Evolutionary conservation across 805 yeast species (phyloP).

Genomic region (Teunomyces stri): DNA sequence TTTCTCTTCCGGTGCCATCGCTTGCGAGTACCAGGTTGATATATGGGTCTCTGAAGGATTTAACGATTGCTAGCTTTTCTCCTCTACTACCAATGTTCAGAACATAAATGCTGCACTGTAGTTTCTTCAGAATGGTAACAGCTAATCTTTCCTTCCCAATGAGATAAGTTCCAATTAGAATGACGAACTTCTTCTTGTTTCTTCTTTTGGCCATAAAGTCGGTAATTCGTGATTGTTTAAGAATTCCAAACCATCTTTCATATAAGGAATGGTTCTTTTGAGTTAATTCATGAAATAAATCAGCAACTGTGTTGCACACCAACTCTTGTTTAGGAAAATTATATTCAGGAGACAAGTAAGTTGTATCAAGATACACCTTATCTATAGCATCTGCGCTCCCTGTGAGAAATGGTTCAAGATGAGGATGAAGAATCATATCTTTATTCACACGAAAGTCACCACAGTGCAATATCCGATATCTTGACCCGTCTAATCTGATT

Average conservation of each 20-base stretch:
- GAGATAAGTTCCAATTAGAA: constrained; percentile 81
- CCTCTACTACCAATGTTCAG: constrained; percentile 45
- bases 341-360: constrained; percentile 74
- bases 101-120: constrained; percentile 56
- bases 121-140: constrained; percentile 51
- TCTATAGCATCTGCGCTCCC: constrained; percentile 36
- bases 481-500: constrained; percentile 18
- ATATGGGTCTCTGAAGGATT: constrained; percentile 45
- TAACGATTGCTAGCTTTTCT: constrained; percentile 41
- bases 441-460: constrained; percentile 85
- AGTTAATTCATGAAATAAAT: constrained; percentile 45
- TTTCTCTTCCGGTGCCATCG: constrained; percentile 39
- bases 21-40: constrained; percentile 27
- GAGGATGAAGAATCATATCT: constrained; percentile 44
- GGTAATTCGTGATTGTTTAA: constrained; percentile 38
- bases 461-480: constrained; percentile 62
- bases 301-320: constrained; percentile 61
- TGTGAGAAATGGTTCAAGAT: constrained; percentile 19
- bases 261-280: constrained; percentile 18
- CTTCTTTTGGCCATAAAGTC: constrained; percentile 24
- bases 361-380: constrained; percentile 81
- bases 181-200: constrained; percentile 44
- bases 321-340: constrained; percentile 74
- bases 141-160: constrained; percentile 93
- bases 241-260: constrained; percentile 31